A percentile compares a stretch with the other conserved stretches of the same genome.
Evolutionary conservation across 177 flowering plant species (phyloP).

Genomic region (Vitis hybrid): DNA sequence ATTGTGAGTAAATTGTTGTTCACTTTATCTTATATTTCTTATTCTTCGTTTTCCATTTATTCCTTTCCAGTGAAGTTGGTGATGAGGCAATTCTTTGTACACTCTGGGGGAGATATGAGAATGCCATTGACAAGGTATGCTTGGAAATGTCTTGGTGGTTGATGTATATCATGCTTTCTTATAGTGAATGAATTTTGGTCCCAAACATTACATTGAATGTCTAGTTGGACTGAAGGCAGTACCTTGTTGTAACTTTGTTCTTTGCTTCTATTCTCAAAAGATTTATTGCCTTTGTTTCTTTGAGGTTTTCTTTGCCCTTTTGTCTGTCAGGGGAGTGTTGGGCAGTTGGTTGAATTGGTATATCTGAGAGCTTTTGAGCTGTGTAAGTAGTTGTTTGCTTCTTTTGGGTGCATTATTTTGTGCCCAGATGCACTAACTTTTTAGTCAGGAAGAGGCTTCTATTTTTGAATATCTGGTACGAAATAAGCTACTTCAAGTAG

Average conservation of each 20-base stretch:
- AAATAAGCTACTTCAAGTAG: too few relatives aligned
- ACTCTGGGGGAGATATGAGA: constrained; percentile 69
- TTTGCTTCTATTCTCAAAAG: not conserved
- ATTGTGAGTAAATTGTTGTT: not conserved
- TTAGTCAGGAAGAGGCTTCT: too few relatives aligned
- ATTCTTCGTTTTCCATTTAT: not conserved
- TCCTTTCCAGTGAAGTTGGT: constrained; percentile 62
- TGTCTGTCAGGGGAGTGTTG: not conserved
- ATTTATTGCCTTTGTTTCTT: not conserved
- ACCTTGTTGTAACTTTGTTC: too few relatives aligned
- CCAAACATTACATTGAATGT: too few relatives aligned
- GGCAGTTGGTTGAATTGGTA: too few relatives aligned
- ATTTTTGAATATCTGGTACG: too few relatives aligned
- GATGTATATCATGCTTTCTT: not conserved
- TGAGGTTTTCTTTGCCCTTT: not conserved
- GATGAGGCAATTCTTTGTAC: constrained; percentile 69
- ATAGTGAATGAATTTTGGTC: not conserved
- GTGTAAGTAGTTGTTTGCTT: too few relatives aligned
- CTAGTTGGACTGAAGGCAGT: too few relatives aligned
- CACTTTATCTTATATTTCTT: not conserved
- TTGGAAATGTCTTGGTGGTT: not conserved
- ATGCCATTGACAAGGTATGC: constrained; percentile 68
- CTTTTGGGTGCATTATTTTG: too few relatives aligned
- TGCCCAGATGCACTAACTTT: too few relatives aligned
- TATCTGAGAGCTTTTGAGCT: too few relatives aligned